Conservation (phyloP, 208 protist genomes). For the Trypanosomatidae sp. region DNA sequence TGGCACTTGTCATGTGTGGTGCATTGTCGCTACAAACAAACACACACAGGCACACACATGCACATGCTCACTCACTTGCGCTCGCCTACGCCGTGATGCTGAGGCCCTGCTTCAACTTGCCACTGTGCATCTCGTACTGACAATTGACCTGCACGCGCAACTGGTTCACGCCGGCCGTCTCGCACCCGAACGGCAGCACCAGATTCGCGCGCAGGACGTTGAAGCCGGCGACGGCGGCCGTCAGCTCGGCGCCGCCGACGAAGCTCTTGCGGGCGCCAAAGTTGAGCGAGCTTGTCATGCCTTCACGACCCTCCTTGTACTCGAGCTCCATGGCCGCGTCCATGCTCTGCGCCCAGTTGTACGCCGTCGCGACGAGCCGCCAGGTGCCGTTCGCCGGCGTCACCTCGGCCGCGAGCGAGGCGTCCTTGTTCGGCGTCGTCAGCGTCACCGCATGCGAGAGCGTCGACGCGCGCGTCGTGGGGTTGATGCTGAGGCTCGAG, state of each 20-base stretch:
- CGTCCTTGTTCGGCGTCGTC: conserved; percentile 47
- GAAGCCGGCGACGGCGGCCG: conserved; percentile 39
- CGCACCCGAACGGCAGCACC: conserved; percentile 75
- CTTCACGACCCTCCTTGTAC: conserved; percentile 47
- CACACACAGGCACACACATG: too few relatives aligned
- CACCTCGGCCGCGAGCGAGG: conserved; percentile 39
- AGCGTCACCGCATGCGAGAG: conserved; percentile 49
- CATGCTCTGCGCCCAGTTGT: conserved; percentile 52
- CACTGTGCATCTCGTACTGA: conserved; percentile 69
- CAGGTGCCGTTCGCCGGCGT: conserved; percentile 66
- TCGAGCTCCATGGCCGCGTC: conserved; percentile 67
- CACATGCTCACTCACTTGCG: not conserved
- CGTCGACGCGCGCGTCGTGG: conserved; percentile 35
- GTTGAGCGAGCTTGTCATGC: conserved; percentile 47
- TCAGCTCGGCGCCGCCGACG: conserved; percentile 50
- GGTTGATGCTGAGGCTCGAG: conserved; percentile 47
- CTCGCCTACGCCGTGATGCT: conserved; percentile 56
- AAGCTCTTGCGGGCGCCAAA: conserved; percentile 54
- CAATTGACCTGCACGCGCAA: conserved; percentile 41
- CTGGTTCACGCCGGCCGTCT: conserved; percentile 54
- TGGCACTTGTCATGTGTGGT: too few relatives aligned
- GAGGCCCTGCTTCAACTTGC: conserved; percentile 65
- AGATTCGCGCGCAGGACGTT: conserved; percentile 42
- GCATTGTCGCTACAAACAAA: too few relatives aligned
- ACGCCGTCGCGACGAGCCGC: conserved; percentile 48